Percentiles rank a stretch among this genome's conserved stretches.
Conservation (phyloP, 768 basidiomycete species). For the Myochromella boudieri region DNA sequence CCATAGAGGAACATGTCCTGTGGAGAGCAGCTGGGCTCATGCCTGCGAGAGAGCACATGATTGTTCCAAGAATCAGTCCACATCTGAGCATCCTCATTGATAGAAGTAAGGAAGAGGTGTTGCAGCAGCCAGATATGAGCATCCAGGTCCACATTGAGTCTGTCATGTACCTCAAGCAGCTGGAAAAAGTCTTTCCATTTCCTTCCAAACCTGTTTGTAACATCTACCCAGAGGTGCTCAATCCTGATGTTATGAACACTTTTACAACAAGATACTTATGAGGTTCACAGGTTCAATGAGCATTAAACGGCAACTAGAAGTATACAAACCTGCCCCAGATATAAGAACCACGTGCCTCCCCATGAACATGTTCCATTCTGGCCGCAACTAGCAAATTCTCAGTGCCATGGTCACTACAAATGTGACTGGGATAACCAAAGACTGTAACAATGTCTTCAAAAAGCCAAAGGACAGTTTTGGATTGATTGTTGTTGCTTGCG, state of each 20-base stretch:
- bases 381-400: constrained; percentile 32
- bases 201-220: constrained; percentile 30
- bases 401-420: constrained; percentile 31
- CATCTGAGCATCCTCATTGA: constrained; percentile 28
- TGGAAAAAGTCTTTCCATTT: constrained; percentile 41
- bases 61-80: constrained; percentile 37
- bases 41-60: constrained; percentile 24
- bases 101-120: constrained; percentile 20
- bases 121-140: constrained; percentile 36
- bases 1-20: constrained; percentile 30
- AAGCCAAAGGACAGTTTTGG: constrained; percentile 35
- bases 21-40: constrained; percentile 19
- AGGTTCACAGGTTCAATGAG: constrained; percentile 2
- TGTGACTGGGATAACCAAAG: constrained; percentile 32
- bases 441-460: constrained; percentile 23
- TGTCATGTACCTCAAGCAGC: constrained; percentile 27
- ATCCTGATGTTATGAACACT: constrained; percentile 41
- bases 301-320: neutral
- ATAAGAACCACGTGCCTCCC: constrained; percentile 29
- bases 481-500: constrained; percentile 39
- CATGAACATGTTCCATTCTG: constrained; percentile 25
- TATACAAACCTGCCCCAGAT: constrained; percentile 34
- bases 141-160: constrained; percentile 23
- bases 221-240: constrained; percentile 38
- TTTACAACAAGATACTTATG: too few species aligned